phyloP scores from a whole-genome alignment of 495 filamentous ascomycete species.

The Xylaria longipes region DNA sequence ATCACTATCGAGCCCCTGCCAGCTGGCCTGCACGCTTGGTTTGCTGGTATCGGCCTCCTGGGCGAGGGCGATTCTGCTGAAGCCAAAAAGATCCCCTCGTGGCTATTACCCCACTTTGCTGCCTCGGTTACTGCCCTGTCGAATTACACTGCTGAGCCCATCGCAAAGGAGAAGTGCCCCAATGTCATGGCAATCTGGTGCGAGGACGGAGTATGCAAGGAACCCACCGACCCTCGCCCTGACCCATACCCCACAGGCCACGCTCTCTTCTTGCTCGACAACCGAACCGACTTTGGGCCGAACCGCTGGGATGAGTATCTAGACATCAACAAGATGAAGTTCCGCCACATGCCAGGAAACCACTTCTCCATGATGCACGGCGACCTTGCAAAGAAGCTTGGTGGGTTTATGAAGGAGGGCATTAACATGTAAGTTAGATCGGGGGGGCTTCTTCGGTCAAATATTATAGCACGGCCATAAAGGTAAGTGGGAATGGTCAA shows the following conservation, averaged over 20 bases:
- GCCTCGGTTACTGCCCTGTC: constrained; percentile 76
- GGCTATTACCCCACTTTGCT: constrained; percentile 86
- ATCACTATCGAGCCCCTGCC: constrained; percentile 80
- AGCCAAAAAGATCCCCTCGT: constrained; percentile 67
- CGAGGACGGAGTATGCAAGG: constrained; percentile 78
- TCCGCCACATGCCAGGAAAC: constrained; percentile 68
- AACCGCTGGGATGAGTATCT: constrained; percentile 83
- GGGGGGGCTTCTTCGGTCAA: not conserved
- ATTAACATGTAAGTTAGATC: constrained; percentile 26
- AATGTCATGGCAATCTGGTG: constrained; percentile 79
- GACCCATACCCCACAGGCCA: constrained; percentile 74
- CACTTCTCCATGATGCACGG: constrained; percentile 78
- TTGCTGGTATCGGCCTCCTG: constrained; percentile 79
- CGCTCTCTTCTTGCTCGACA: constrained; percentile 79
- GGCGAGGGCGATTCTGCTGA: constrained; percentile 60
- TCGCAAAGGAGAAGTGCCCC: constrained; percentile 59
- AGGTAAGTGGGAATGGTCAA: not conserved
- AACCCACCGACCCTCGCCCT: constrained; percentile 70
- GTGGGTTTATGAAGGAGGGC: constrained; percentile 47
- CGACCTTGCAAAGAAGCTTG: constrained; percentile 52
- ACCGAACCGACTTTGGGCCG: constrained; percentile 77
- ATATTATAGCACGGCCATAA: not conserved
- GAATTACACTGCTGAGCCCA: constrained; percentile 69
- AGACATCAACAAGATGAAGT: constrained; percentile 66
- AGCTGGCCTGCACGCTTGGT: constrained; percentile 76